phyloP scores from a whole-genome alignment of 2,329 filamentous ascomycete species.

The Fusarium dlaminii region DNA sequence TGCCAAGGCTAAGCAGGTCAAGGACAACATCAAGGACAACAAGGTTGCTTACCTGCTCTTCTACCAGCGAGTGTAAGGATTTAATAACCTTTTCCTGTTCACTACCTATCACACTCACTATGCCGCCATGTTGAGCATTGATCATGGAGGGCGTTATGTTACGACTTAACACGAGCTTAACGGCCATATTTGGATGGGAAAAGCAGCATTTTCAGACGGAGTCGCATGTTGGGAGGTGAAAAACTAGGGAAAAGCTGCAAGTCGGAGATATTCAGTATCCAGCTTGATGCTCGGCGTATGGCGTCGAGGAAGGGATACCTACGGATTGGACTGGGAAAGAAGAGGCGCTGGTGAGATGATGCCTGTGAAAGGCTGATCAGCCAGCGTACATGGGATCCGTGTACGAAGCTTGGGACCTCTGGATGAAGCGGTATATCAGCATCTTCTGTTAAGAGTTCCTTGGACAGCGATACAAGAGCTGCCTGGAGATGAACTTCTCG shows the following conservation, averaged over 20 bases:
- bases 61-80: conserved; percentile 77
- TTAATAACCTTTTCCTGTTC: background rate
- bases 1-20: conserved; percentile 65
- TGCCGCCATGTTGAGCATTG: conserved; percentile 19
- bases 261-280: conserved; percentile 35
- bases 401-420: conserved; percentile 24
- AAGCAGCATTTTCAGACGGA: conserved; percentile 40
- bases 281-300: conserved; percentile 42
- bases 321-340: conserved; percentile 16
- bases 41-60: conserved; percentile 98
- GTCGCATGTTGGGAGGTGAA: conserved; percentile 34
- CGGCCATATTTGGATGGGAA: conserved; percentile 42
- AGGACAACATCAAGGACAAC: conserved; percentile 83
- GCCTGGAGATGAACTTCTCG: conserved; percentile 13
- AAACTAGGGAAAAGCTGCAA: conserved; percentile 34
- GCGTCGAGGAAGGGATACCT: conserved; percentile 42
- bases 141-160: conserved; percentile 32
- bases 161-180: conserved; percentile 38
- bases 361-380: conserved; percentile 29
- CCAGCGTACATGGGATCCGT: conserved; percentile 19
- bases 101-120: conserved; percentile 30
- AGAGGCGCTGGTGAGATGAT: conserved; percentile 20
- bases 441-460: conserved; percentile 8
- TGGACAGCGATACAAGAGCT: conserved; percentile 21
- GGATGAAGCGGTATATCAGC: conserved; percentile 11